phyloP scores from a whole-genome alignment of 192 early-diverging fungal genomes.

The Thamnidium elegans region DNA sequence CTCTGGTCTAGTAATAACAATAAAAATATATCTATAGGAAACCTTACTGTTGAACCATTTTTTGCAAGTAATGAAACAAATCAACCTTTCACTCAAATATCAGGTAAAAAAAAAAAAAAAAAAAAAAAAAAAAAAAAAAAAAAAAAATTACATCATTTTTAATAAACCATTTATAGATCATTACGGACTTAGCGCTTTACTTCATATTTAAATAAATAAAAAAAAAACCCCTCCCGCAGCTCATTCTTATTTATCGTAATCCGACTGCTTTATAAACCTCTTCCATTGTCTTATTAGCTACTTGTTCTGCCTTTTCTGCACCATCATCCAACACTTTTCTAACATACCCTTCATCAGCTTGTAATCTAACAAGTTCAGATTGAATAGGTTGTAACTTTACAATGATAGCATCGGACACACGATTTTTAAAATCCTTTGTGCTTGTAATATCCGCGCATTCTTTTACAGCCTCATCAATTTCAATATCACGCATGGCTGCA shows the following conservation, averaged over 20 bases:
- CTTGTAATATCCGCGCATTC: slow-evolving; percentile 46
- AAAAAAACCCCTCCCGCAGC: neutral
- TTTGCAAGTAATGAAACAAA: slow-evolving; percentile 4
- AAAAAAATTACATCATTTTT: neutral
- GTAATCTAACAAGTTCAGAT: slow-evolving; percentile 54
- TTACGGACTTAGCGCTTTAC: slow-evolving; percentile 36
- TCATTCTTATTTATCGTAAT: slow-evolving; percentile 31
- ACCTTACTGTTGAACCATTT: slow-evolving; percentile 29
- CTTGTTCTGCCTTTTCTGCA: slow-evolving; percentile 57
- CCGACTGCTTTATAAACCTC: slow-evolving; percentile 59
- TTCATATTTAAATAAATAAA: neutral
- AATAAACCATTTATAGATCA: slow-evolving; percentile 31
- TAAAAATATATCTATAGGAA: slow-evolving; percentile 1
- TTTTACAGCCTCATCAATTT: slow-evolving; percentile 47
- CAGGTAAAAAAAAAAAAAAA: slow-evolving; percentile 26
- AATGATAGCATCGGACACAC: slow-evolving; percentile 63
- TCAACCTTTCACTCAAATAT: slow-evolving; percentile 38
- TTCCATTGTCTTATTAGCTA: slow-evolving; percentile 58
- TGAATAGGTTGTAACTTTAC: slow-evolving; percentile 63
- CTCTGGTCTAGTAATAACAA: slow-evolving; percentile 19
- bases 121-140: neutral
- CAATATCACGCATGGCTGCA: slow-evolving; percentile 45
- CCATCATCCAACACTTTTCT: slow-evolving; percentile 62
- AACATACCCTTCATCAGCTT: slow-evolving; percentile 59
- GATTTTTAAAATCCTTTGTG: slow-evolving; percentile 72